A percentile compares a stretch with the other conserved stretches of the same genome.
These are phyloP conservation scores for Diacronema lutheri DNA, from an alignment of 78 protist genomes.

Conservation along the genomic window DNA sequence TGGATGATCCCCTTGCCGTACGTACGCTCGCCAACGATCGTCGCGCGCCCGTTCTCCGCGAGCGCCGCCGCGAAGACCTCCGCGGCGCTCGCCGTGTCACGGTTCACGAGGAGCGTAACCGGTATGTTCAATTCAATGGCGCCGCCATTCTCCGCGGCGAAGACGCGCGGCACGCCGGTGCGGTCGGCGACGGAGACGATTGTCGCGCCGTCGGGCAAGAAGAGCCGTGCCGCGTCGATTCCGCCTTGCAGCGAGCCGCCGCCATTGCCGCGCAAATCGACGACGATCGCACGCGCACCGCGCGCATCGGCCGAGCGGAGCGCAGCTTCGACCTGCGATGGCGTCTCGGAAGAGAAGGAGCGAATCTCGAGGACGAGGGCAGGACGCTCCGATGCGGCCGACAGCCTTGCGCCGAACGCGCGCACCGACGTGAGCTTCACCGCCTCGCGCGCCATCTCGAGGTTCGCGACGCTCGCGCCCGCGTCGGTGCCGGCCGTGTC, in stretches of 20 bases:
- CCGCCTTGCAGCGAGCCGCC: constrained; percentile 1
- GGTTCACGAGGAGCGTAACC: constrained; percentile 12
- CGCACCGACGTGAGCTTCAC: background rate
- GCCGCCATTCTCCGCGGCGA: background rate
- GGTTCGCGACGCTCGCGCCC: background rate
- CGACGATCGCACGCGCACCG: background rate
- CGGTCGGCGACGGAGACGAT: background rate
- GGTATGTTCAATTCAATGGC: background rate
- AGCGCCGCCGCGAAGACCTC: constrained; percentile 41
- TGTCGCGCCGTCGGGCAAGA: background rate
- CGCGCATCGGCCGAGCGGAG: too few species aligned
- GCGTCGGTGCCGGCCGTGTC: background rate
- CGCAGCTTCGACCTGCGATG: too few species aligned
- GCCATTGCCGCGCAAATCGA: constrained; percentile 36
- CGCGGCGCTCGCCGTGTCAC: constrained; percentile 9
- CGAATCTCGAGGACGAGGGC: too few species aligned
- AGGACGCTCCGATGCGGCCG: background rate
- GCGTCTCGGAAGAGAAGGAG: too few species aligned
- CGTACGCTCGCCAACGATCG: constrained; percentile 13
- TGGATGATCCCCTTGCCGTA: constrained; percentile 37
- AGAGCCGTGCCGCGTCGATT: background rate
- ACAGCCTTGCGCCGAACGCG: background rate
- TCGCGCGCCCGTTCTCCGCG: constrained; percentile 40
- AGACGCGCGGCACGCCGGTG: background rate
- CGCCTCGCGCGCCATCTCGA: background rate